Conservation (phyloP, 495 filamentous ascomycete species). For the Echria macrotheca region DNA sequence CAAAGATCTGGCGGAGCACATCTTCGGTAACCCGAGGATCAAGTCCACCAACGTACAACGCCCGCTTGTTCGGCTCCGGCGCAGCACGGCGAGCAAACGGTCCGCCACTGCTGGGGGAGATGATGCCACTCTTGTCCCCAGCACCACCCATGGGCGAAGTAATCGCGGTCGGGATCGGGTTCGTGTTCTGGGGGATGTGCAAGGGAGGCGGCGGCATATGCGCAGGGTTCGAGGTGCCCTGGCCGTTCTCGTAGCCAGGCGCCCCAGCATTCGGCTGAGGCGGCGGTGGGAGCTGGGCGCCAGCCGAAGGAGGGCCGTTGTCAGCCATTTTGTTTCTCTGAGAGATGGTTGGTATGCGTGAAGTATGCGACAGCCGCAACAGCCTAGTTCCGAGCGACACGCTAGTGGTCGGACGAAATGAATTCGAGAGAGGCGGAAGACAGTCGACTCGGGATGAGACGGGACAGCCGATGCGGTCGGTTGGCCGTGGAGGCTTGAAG, state of each 20-base stretch:
- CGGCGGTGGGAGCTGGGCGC: conserved; percentile 58
- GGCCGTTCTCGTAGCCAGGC: conserved; percentile 64
- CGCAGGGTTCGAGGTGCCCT: conserved; percentile 60
- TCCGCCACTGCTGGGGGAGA: conserved; percentile 75
- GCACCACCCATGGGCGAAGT: conserved; percentile 73
- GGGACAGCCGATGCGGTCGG: too few relatives aligned
- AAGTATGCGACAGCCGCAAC: conserved; percentile 1
- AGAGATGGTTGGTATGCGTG: not conserved
- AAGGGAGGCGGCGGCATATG: conserved; percentile 95
- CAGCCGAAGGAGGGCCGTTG: conserved; percentile 48
- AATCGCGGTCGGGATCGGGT: conserved; percentile 90
- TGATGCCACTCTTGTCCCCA: conserved; percentile 57
- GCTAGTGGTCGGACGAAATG: not conserved
- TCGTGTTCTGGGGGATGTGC: conserved; percentile 93
- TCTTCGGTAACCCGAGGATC: conserved; percentile 96
- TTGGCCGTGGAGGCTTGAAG: not conserved
- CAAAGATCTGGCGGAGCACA: conserved; percentile 95
- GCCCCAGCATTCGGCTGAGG: conserved; percentile 63
- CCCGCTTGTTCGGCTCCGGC: conserved; percentile 97
- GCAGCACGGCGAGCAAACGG: conserved; percentile 86
- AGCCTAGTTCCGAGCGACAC: not conserved
- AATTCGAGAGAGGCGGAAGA: not conserved
- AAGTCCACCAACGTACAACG: conserved; percentile 91
- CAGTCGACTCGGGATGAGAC: not conserved
- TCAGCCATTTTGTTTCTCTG: conserved; percentile 57